Conservation (phyloP, 495 filamentous ascomycete genomes). For the Trichoderma reesei region DNA sequence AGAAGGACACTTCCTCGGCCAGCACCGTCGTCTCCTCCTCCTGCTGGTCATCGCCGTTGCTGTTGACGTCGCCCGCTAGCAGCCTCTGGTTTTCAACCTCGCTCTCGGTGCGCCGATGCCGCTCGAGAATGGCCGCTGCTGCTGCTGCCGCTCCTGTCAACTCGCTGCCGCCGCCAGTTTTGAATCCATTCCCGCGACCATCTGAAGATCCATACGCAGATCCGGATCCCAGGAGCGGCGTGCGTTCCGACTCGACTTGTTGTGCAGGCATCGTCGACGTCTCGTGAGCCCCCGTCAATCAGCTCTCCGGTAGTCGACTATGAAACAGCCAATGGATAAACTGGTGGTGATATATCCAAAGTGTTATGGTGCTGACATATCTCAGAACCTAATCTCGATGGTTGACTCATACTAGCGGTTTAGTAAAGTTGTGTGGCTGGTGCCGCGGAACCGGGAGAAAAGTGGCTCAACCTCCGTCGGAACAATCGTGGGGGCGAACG, state of each 20-base stretch:
- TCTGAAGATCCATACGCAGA: background rate
- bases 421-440: background rate
- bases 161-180: background rate
- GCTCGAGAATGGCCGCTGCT: background rate
- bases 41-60: conserved; percentile 3
- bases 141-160: background rate
- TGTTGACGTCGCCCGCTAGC: background rate
- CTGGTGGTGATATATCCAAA: no score
- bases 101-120: background rate
- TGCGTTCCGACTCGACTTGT: background rate
- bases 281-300: no score
- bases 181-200: no score
- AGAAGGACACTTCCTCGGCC: conserved; percentile 34
- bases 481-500: no score
- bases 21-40: conserved; percentile 29
- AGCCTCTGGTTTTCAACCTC: background rate
- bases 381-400: no score
- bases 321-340: no score
- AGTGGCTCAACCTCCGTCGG: no score
- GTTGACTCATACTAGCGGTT: background rate
- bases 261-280: background rate
- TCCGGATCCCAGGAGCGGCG: background rate
- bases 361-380: no score
- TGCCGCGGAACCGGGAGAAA: no score
- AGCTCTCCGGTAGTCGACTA: no score